Base-by-base conservation (phyloP, 345 rosid species). In the Lumnitzera racemosa region DNA sequence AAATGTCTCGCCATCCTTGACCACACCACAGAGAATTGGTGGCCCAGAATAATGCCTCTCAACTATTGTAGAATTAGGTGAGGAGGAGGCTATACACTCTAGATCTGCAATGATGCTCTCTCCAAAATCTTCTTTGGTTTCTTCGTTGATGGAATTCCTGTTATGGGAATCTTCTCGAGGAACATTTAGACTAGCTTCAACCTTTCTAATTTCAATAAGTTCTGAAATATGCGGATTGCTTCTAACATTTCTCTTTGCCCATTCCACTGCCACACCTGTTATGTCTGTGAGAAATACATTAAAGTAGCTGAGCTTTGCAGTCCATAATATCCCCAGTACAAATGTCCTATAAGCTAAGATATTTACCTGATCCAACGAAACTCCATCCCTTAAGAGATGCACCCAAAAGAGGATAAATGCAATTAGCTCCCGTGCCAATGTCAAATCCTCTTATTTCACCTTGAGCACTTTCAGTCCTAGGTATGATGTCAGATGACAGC, bases 361-460 rank as follows among this genome's bases (percentile, higher is more conserved):
- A 43, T 52, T 59, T 63, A 91, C 96, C 96, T 71, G 96, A 88
- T 17, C 73, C 97, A 36, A 94, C 81, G 51, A 94, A 94, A 59
- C 64, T 78, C 99, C 97, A 94, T 0, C 90, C 79, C 6, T 80
- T 63, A 67, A 94, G 95, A 51, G 91, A 84, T 9, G 97, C 90
- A 47, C 96, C 96, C 2, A 92, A 95, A 55, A 92, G 96, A 17
- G 97, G 97, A 66, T 94, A 94, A 59, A 90, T 90, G 75, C 97
- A 86, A 69, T 83, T 94, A 46, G 99, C 96, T 63, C 97, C 96
- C 53, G 95, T 94, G 53, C 97, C 97, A 17, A 94, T 84, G 77
- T 94, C 99, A 65, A 90, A 90, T 29, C 95, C 99, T 64, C 75
- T 94, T 11, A 83, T 85, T n/a, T 66, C 61, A 47, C 67, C 74